Base-by-base conservation (phyloP, 331 rosid species). In the Quercus phellos region DNA sequence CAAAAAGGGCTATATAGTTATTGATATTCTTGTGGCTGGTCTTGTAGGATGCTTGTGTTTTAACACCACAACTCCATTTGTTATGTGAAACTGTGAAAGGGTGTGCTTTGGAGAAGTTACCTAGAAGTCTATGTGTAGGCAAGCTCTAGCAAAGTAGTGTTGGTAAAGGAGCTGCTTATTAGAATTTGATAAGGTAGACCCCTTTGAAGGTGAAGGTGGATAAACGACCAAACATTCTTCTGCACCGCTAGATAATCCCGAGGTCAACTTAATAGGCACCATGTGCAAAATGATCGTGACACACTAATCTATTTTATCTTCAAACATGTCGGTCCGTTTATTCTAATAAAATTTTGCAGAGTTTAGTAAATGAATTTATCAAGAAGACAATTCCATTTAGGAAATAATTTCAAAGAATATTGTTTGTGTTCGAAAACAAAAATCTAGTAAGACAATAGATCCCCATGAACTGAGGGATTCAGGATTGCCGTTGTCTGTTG, bases 141-240 rank as follows among this genome's bases (percentile, higher is more conserved):
- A 12, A 17, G 38, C 19, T 24, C 21, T 63, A 29, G 43, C 69
- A 63, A 63, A 61, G 11, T 14, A 5, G 34, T 27, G 43, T 74
- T 68, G 68, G 77, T 61, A 74, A 43, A 19, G 59, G 29, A 34
- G 42, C 63, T 54, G 42, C 50, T 54, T 51, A 53, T 82, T 50
- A 59, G 72, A 70, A 67, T 77, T 51, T 80, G n/a, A 18, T 8
- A 4, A 34, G 26, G 34, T 59, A 56, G 22, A 7, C 64, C 64
- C 64, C 64, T 56, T 38, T 2, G 12, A 38, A 38, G 46, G 46
- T 11, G 17, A 74, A 74, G 70, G 66, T 38, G 5, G 73, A 73
- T 78, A 84, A 76, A 73, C 81, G 70, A 53, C 80, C 77, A 75
- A 75, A 83, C 81, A 83, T 83, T 83, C 87, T 64, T 61, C 68